A percentile compares a stretch with the other conserved stretches of the same genome.
Conservation (phyloP, 1,284 basidiomycete genomes). For the Cutaneotrichosporon sp. region DNA sequence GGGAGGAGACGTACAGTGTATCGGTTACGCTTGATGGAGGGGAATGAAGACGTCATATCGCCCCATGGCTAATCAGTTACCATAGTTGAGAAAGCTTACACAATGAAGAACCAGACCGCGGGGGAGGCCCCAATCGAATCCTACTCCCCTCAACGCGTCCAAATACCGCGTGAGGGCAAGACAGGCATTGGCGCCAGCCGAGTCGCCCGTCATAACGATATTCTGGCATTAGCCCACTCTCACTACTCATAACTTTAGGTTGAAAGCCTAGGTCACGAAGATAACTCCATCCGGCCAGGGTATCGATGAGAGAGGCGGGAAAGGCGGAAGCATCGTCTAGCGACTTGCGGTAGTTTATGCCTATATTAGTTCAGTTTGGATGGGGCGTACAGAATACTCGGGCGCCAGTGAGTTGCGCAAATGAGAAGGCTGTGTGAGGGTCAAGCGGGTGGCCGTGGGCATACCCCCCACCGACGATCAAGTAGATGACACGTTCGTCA, state of each 20-base stretch:
- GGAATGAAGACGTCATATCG: conserved; percentile 22
- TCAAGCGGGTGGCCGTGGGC: conserved; percentile 18
- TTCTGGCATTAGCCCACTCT: conserved; percentile 11
- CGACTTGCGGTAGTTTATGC: conserved; percentile 26
- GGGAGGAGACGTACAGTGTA: conserved; percentile 13
- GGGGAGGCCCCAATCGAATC: conserved; percentile 15
- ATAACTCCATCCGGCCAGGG: conserved; percentile 21
- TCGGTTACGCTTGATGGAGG: conserved; percentile 14
- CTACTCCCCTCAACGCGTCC: conserved; percentile 17
- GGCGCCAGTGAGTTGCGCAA: conserved; percentile 9
- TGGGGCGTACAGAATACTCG: conserved; percentile 12
- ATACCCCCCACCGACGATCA: conserved; percentile 23
- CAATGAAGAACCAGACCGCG: conserved; percentile 10
- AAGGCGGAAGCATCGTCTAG: conserved; percentile 16
- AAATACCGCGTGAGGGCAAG: conserved; percentile 22
- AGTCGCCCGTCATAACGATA: conserved; percentile 20
- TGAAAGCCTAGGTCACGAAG: conserved; percentile 20
- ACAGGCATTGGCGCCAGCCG: conserved; percentile 19
- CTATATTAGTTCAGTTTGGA: conserved; percentile 5
- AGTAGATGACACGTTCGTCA: conserved; percentile 18
- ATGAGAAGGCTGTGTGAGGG: conserved; percentile 15
- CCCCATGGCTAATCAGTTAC: conserved; percentile 20
- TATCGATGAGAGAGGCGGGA: conserved; percentile 19
- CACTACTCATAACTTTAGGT: conserved; percentile 11
- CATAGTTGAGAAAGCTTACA: background rate